These are phyloP conservation scores for Lactarius hatsudake DNA, from an alignment of 768 basidiomycete species.

Conservation along the genomic window DNA sequence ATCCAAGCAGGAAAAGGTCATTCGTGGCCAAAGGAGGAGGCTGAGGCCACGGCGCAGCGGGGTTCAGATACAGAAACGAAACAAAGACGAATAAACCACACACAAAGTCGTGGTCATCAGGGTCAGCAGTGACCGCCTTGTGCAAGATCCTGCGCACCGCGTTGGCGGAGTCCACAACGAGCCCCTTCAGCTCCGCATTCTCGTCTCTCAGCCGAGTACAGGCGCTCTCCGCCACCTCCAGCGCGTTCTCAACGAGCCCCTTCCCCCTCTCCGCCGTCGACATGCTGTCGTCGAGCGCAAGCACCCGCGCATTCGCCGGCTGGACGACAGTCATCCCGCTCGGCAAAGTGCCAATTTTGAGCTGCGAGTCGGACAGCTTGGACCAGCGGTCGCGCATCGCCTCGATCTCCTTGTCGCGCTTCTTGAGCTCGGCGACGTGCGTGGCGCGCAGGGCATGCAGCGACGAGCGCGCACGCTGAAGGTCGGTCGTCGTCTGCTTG, in stretches of 20 bases:
- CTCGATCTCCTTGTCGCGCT: conserved; percentile 78
- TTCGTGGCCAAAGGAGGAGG: conserved; percentile 29
- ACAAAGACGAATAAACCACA: conserved; percentile 28
- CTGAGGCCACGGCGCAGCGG: conserved; percentile 16
- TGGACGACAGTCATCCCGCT: conserved; percentile 39
- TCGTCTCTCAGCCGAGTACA: conserved; percentile 61
- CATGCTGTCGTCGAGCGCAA: conserved; percentile 40
- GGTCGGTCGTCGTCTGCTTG: conserved; percentile 66
- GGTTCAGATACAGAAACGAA: conserved; percentile 8
- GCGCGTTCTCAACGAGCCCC: conserved; percentile 58
- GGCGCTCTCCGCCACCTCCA: conserved; percentile 72
- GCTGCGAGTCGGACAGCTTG: conserved; percentile 66
- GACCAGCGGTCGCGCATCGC: conserved; percentile 71
- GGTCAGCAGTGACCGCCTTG: conserved; percentile 38
- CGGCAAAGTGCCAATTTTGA: conserved; percentile 45
- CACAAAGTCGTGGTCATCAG: conserved; percentile 51
- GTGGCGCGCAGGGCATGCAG: conserved; percentile 68
- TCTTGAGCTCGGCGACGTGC: conserved; percentile 71
- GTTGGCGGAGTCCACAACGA: conserved; percentile 63
- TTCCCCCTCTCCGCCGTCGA: conserved; percentile 45
- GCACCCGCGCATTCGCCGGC: conserved; percentile 46
- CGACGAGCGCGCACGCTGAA: conserved; percentile 67
- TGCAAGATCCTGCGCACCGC: conserved; percentile 57
- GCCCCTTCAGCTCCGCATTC: conserved; percentile 55
- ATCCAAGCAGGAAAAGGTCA: conserved; percentile 33